Evolutionary conservation across 306 rosid species (phyloP).

Genomic region (Dryas alaskensis): DNA sequence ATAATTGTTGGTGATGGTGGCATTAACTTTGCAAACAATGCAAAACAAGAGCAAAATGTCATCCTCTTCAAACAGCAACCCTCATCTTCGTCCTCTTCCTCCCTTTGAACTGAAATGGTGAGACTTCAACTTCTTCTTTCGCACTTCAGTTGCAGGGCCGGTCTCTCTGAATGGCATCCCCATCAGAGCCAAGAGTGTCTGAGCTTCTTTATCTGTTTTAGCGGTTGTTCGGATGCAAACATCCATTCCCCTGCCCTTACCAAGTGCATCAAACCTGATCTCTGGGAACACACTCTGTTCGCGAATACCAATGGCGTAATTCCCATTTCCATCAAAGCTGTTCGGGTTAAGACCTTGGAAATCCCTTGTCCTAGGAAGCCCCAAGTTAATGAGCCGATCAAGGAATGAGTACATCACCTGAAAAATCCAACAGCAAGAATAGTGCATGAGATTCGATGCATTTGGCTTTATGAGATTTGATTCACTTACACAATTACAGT

Average conservation of each 20-base stretch:
- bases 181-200: conserved; percentile 69
- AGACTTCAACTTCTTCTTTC: conserved; percentile 83
- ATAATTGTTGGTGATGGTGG: neutral
- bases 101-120: conserved; percentile 89
- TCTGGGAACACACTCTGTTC: conserved; percentile 93
- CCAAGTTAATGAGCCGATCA: conserved; percentile 83
- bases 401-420: conserved; percentile 84
- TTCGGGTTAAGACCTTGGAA: conserved; percentile 79
- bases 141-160: conserved; percentile 31
- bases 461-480: neutral
- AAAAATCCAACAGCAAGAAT: conserved; percentile 21
- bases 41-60: conserved; percentile 17
- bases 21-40: conserved; percentile 25
- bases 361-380: conserved; percentile 92
- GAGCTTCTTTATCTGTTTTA: conserved; percentile 76
- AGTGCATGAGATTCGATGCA: conserved; percentile 5
- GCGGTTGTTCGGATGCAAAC: conserved; percentile 80
- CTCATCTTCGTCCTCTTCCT: conserved; percentile 55
- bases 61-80: conserved; percentile 17
- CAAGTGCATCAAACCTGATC: conserved; percentile 53
- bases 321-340: conserved; percentile 92
- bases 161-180: conserved; percentile 96
- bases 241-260: conserved; percentile 96
- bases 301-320: conserved; percentile 56
- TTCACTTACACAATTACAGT: neutral